Conservation (phyloP, 2,329 filamentous ascomycete species). For the Chalaropsis ovoidea region DNA sequence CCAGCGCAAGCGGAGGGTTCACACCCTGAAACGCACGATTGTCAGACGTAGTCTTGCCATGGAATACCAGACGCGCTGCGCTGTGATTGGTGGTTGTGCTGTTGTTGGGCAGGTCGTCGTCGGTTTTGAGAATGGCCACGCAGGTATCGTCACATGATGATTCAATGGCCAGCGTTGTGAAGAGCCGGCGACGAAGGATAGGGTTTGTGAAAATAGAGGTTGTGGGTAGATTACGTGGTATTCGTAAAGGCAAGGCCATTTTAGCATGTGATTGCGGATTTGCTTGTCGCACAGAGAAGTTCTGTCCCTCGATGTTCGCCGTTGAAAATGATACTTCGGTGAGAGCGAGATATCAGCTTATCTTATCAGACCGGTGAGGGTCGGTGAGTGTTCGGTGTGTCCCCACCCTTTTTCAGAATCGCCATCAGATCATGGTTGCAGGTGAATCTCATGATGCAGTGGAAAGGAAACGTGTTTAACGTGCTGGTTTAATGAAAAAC, state of each 20-base stretch:
- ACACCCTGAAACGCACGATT: slow-evolving; percentile 67
- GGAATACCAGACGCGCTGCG: slow-evolving; percentile 56
- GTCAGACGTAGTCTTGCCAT: slow-evolving; percentile 72
- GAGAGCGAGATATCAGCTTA: neutral
- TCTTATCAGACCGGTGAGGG: slow-evolving; percentile 2
- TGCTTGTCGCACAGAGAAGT: neutral
- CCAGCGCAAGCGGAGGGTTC: slow-evolving; percentile 63
- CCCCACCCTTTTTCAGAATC: neutral
- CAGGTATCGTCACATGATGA: slow-evolving; percentile 89
- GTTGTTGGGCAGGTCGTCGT: neutral
- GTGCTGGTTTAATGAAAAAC: neutral
- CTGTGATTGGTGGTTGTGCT: neutral
- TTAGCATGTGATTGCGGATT: neutral
- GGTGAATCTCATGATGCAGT: neutral
- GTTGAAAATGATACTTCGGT: slow-evolving; percentile 5
- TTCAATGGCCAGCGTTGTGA: slow-evolving; percentile 63
- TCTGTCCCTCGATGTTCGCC: neutral
- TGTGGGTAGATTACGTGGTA: neutral
- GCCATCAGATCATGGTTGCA: neutral
- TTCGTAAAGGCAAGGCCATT: neutral
- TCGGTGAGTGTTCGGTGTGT: neutral
- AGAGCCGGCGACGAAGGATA: slow-evolving; percentile 29
- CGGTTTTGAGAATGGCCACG: slow-evolving; percentile 59
- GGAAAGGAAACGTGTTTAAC: neutral
- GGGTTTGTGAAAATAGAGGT: neutral